These are phyloP conservation scores for Trametes meyenii DNA, from an alignment of 768 basidiomycete genomes.

Conservation along the genomic window DNA sequence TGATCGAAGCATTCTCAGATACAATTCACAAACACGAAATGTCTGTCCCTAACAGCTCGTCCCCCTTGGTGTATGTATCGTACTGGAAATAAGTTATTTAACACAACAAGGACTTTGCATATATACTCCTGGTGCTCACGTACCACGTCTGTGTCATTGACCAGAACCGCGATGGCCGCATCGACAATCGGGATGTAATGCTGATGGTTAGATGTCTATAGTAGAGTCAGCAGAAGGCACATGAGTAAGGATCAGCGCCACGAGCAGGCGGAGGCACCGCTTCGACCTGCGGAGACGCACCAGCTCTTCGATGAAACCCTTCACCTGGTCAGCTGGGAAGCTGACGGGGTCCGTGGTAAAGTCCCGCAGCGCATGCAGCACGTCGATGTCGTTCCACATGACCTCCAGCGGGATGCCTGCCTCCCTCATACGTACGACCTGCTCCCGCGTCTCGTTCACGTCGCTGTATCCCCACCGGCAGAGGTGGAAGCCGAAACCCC, in stretches of 20 bases:
- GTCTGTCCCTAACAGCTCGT: conserved; percentile 63
- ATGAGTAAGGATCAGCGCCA: background rate
- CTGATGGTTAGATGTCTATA: conserved; percentile 48
- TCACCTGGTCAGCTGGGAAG: conserved; percentile 58
- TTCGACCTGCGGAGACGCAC: conserved; percentile 41
- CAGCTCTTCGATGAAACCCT: conserved; percentile 55
- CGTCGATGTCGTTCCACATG: conserved; percentile 81
- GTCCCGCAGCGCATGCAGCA: conserved; percentile 69
- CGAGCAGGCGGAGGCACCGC: no score
- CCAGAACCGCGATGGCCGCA: conserved; percentile 57
- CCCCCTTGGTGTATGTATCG: conserved; percentile 64
- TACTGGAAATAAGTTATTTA: conserved; percentile 46
- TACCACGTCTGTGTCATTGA: conserved; percentile 65
- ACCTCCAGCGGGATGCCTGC: conserved; percentile 82
- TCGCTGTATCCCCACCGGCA: conserved; percentile 61
- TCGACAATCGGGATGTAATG: conserved; percentile 73
- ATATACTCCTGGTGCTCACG: conserved; percentile 54
- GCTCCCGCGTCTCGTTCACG: conserved; percentile 57
- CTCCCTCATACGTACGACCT: conserved; percentile 60
- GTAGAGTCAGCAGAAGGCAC: background rate
- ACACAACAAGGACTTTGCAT: background rate
- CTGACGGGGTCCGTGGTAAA: conserved; percentile 69
- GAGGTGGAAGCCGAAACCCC: conserved; percentile 81
- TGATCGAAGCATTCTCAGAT: conserved; percentile 74
- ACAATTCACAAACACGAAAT: conserved; percentile 38